phyloP scores from a whole-genome alignment of 495 filamentous ascomycete genomes.

The Xylaria grammica region DNA sequence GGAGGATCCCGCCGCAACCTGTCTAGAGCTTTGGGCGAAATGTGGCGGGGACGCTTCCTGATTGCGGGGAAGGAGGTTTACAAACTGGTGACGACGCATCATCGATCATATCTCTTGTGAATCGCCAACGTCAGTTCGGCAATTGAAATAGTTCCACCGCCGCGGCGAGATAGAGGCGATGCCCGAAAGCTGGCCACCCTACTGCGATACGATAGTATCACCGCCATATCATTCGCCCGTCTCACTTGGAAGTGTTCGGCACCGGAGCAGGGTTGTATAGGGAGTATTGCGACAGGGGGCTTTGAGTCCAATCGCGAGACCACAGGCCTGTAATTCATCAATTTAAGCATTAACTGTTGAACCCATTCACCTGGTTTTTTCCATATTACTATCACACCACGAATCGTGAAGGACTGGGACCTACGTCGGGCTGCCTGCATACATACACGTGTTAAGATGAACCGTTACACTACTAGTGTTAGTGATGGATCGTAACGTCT shows the following conservation, averaged over 20 bases:
- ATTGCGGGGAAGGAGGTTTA: conserved; percentile 22
- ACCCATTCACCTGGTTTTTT: conserved; percentile 33
- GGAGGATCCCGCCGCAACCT: conserved; percentile 18
- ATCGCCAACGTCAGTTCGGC: conserved; percentile 10
- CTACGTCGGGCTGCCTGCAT: conserved; percentile 12
- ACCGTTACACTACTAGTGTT: conserved; percentile 10
- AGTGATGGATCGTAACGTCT: not conserved
- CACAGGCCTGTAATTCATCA: conserved; percentile 27
- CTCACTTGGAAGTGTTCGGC: conserved; percentile 26
- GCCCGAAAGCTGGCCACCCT: not conserved
- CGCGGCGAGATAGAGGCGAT: not conserved
- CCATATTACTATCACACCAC: conserved; percentile 6
- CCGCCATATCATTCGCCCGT: conserved; percentile 2
- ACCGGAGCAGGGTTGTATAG: conserved; percentile 30
- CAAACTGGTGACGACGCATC: conserved; percentile 15
- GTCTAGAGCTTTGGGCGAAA: conserved; percentile 13
- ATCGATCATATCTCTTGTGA: conserved; percentile 2
- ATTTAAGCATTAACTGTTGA: conserved; percentile 19
- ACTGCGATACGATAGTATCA: not conserved
- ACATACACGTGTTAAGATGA: conserved; percentile 14
- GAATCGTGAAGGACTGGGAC: conserved; percentile 3
- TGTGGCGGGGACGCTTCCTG: conserved; percentile 18
- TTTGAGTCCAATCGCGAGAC: conserved; percentile 25
- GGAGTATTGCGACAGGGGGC: conserved; percentile 29
- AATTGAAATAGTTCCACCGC: conserved; percentile 10